Conservation (phyloP, 257 asterid species). For the Solanum sitiens region DNA sequence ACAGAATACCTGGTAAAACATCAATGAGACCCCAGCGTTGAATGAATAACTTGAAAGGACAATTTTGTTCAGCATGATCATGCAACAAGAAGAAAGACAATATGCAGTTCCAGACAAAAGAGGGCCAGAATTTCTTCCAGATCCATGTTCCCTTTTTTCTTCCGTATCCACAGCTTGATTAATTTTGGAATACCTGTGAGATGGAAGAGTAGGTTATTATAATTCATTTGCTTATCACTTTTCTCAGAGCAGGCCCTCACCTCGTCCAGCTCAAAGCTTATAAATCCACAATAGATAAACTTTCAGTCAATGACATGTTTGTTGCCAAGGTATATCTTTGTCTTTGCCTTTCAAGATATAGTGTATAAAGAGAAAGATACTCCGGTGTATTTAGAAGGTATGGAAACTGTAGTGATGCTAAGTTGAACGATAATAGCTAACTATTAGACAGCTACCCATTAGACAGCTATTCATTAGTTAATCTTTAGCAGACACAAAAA, state of each 20-base stretch:
- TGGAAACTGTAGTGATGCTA: neutral
- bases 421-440: neutral
- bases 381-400: neutral
- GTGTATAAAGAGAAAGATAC: neutral
- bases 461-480: neutral
- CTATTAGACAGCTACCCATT: neutral
- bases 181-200: slow-evolving; percentile 14
- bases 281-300: neutral
- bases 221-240: neutral
- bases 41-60: slow-evolving; percentile 33
- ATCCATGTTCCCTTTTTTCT: slow-evolving; percentile 16
- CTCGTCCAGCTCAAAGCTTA: neutral
- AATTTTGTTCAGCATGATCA: slow-evolving; percentile 41
- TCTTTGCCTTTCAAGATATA: neutral
- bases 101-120: slow-evolving; percentile 34
- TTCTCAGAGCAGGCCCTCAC: neutral
- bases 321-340: neutral
- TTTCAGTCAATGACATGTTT: neutral
- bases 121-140: slow-evolving; percentile 25
- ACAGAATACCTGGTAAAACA: slow-evolving; percentile 38
- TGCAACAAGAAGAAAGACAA: slow-evolving; percentile 41
- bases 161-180: slow-evolving; percentile 6
- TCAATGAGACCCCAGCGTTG: slow-evolving; percentile 39
- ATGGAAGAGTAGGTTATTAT: neutral
- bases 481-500: neutral